Conservation (phyloP, 768 basidiomycete genomes). For the Mycena leptocephala region DNA sequence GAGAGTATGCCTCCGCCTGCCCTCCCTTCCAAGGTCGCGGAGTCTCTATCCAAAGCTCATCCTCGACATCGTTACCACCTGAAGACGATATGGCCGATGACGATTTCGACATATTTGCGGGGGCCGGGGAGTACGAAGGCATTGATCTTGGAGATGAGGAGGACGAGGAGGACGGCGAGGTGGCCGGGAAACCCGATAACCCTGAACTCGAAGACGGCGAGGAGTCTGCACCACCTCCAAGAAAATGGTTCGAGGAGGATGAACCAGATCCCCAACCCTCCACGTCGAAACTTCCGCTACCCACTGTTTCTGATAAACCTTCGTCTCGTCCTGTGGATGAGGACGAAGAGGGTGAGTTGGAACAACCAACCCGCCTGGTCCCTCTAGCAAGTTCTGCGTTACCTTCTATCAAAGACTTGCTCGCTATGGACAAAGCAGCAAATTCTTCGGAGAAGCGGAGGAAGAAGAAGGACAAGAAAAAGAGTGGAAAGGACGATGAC, state of each 20-base stretch:
- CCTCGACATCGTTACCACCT: constrained; percentile 43
- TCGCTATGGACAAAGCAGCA: constrained; percentile 83
- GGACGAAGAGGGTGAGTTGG: constrained; percentile 56
- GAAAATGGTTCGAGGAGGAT: constrained; percentile 67
- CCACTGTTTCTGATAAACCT: constrained; percentile 18
- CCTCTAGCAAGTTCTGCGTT: constrained; percentile 87
- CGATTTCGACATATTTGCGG: constrained; percentile 93
- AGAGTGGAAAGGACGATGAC: constrained; percentile 58
- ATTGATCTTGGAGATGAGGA: constrained; percentile 71
- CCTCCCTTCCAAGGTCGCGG: not conserved
- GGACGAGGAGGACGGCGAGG: constrained; percentile 61
- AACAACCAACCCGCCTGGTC: constrained; percentile 69
- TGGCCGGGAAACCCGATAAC: constrained; percentile 22
- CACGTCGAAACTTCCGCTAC: constrained; percentile 26
- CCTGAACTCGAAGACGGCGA: constrained; percentile 29
- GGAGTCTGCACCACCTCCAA: constrained; percentile 30
- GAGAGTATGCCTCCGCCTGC: constrained; percentile 27
- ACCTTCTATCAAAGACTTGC: constrained; percentile 87
- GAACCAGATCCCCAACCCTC: constrained; percentile 39
- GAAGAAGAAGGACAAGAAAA: constrained; percentile 85
- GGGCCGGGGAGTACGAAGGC: constrained; percentile 87
- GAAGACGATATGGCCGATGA: constrained; percentile 58
- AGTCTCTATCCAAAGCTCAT: constrained; percentile 28
- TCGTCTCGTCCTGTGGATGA: constrained; percentile 31
- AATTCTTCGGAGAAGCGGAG: constrained; percentile 78